Percentiles rank a stretch among this genome's conserved stretches.
Conservation (phyloP, 1,284 basidiomycete genomes). For the Cutaneotrichosporon sp. region DNA sequence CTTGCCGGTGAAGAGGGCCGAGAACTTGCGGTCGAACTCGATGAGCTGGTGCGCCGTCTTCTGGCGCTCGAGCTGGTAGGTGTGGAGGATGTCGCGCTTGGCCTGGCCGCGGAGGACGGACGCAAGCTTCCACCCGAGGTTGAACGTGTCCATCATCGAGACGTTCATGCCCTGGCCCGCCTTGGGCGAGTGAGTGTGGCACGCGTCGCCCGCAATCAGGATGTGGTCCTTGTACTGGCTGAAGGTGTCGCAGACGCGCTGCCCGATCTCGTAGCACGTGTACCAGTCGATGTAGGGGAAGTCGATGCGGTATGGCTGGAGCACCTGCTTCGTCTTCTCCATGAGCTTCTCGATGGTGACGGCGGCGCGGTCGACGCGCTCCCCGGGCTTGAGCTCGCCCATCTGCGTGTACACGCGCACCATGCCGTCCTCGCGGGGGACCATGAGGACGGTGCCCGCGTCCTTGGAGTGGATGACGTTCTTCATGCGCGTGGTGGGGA, state of each 20-base stretch:
- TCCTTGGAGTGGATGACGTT: constrained; percentile 40
- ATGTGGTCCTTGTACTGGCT: constrained; percentile 32
- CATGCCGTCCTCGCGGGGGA: constrained; percentile 43
- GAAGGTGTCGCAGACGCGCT: constrained; percentile 54
- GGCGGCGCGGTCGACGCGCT: constrained; percentile 28
- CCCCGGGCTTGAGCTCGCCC: constrained; percentile 24
- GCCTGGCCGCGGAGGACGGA: constrained; percentile 63
- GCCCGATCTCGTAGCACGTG: constrained; percentile 47
- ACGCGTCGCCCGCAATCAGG: constrained; percentile 45
- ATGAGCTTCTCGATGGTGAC: constrained; percentile 62
- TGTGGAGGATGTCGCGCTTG: constrained; percentile 65
- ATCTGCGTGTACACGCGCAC: constrained; percentile 37
- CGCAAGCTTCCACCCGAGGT: constrained; percentile 59
- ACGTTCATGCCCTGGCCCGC: constrained; percentile 49
- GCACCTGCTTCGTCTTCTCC: constrained; percentile 64
- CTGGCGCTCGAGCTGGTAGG: constrained; percentile 47
- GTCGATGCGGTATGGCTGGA: constrained; percentile 68
- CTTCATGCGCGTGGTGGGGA: constrained; percentile 38
- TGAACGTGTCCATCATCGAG: constrained; percentile 39
- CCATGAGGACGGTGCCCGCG: constrained; percentile 41
- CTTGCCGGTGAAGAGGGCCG: constrained; percentile 74
- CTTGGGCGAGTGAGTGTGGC: constrained; percentile 44
- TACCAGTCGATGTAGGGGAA: constrained; percentile 49
- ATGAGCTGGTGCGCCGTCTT: constrained; percentile 65
- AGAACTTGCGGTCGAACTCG: constrained; percentile 73